Percentiles rank a stretch among this genome's conserved stretches.
These are phyloP conservation scores for Toxicodendron radicans DNA, from an alignment of 345 rosid genomes.

Conservation along the genomic window DNA sequence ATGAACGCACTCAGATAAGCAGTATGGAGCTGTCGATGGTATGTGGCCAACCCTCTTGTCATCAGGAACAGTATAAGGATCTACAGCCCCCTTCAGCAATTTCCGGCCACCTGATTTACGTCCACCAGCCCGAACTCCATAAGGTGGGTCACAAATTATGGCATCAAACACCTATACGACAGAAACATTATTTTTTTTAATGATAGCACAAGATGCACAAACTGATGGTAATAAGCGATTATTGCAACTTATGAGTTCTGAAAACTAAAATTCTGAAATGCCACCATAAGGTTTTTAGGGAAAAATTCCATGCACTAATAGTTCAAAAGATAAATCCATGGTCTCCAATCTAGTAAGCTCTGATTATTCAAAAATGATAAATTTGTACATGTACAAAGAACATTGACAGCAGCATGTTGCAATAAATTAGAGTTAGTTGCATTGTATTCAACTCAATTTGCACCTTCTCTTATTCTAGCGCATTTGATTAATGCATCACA, in stretches of 20 bases:
- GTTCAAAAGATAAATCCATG: background rate
- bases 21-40: conserved; percentile 89
- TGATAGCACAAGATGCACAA: background rate
- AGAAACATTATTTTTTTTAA: background rate
- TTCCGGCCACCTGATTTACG: conserved; percentile 95
- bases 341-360: background rate
- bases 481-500: background rate
- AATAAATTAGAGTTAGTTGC: background rate
- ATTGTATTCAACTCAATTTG: background rate
- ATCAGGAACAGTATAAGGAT: conserved; percentile 90
- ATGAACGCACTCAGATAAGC: conserved; percentile 86
- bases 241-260: background rate
- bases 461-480: background rate
- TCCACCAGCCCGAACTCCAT: conserved; percentile 97
- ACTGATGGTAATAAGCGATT: background rate
- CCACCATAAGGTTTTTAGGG: background rate
- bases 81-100: conserved; percentile 74
- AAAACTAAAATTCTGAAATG: background rate
- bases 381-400: background rate
- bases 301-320: background rate
- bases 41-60: conserved; percentile 87
- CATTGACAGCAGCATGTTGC: background rate
- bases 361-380: background rate
- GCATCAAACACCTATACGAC: conserved; percentile 73
- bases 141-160: conserved; percentile 91